phyloP scores from a whole-genome alignment of 1,284 basidiomycete genomes.

The Ustilago loliicola region DNA sequence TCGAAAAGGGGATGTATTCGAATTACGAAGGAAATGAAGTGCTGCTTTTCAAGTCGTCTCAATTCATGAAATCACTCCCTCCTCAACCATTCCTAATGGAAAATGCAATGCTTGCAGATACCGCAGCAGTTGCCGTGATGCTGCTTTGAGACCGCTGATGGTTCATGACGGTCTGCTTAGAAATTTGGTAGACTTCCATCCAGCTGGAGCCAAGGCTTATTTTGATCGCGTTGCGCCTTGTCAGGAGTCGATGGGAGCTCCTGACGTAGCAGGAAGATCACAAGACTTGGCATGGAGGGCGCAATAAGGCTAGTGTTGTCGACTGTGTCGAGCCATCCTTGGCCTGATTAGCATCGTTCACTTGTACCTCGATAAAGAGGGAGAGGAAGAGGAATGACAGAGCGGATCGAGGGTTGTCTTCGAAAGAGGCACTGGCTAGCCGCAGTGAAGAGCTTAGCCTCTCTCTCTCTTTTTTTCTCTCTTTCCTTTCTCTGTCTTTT shows the following conservation, averaged over 20 bases:
- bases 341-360: not conserved
- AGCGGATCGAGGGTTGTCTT: not conserved
- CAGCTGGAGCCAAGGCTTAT: too few relatives aligned
- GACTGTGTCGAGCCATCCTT: not conserved
- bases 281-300: not conserved
- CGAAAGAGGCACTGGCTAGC: too few relatives aligned
- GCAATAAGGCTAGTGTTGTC: not conserved
- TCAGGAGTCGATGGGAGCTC: not conserved
- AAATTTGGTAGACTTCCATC: too few relatives aligned
- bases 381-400: not conserved
- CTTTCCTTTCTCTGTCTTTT: too few relatives aligned
- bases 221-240: not conserved
- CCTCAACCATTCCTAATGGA: not conserved
- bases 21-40: not conserved
- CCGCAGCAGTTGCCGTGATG: slow-evolving; percentile 4
- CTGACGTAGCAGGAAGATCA: not conserved
- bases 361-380: not conserved
- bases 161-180: not conserved
- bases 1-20: not conserved
- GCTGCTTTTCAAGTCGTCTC: not conserved
- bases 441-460: too few relatives aligned
- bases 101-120: not conserved
- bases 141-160: not conserved
- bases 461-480: too few relatives aligned
- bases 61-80: not conserved